Conservation (phyloP, 2,329 filamentous ascomycete species). For the Fusarium kyushuense region DNA sequence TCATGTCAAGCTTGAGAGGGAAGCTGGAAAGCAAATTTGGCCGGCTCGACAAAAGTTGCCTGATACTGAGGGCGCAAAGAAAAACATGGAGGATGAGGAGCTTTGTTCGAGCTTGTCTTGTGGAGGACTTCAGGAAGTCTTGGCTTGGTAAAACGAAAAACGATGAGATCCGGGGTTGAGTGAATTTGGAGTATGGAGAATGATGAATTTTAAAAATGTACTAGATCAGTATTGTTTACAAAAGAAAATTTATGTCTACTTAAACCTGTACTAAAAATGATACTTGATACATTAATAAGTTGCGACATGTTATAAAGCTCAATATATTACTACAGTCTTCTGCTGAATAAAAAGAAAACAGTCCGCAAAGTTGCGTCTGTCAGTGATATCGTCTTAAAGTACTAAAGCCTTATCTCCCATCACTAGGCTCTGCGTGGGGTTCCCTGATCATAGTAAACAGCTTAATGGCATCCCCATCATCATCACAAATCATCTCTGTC, state of each 20-base stretch:
- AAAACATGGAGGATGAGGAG: conserved; percentile 27
- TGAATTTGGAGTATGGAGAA: background rate
- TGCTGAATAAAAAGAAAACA: too few relatives aligned
- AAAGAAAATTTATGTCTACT: too few relatives aligned
- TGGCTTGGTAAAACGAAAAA: conserved; percentile 17
- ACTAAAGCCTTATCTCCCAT: background rate
- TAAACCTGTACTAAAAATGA: too few relatives aligned
- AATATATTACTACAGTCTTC: too few relatives aligned
- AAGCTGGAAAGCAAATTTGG: conserved; percentile 21
- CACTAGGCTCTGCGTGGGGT: conserved; percentile 36
- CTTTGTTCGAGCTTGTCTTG: conserved; percentile 25
- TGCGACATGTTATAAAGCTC: too few relatives aligned
- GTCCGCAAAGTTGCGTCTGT: too few relatives aligned
- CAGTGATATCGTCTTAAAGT: too few relatives aligned
- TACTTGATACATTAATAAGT: too few relatives aligned
- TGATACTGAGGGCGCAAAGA: background rate
- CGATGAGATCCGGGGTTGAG: background rate
- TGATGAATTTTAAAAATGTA: background rate
- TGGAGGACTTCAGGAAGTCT: conserved; percentile 22
- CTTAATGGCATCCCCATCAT: conserved; percentile 67
- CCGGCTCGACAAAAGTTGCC: conserved; percentile 27
- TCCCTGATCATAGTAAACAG: conserved; percentile 63
- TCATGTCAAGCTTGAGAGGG: conserved; percentile 26
- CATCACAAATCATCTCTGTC: conserved; percentile 75
- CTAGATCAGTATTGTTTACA: too few relatives aligned